A percentile compares a stretch with the other conserved stretches of the same genome.
Conservation (phyloP, 495 filamentous ascomycete genomes). For the Talaromyces thailandensis region DNA sequence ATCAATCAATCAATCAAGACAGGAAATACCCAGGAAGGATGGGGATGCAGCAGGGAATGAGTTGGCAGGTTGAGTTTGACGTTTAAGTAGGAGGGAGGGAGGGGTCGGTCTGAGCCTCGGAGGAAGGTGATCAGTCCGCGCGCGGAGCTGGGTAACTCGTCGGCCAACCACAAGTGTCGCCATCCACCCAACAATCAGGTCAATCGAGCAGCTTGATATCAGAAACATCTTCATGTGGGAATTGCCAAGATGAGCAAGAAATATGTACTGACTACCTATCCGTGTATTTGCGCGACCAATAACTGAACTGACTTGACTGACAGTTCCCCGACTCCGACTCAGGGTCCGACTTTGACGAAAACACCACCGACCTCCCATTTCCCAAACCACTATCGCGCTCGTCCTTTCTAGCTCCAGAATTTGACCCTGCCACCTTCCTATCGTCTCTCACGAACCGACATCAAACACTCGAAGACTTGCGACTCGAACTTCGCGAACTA, state of each 20-base stretch:
- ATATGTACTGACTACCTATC: constrained; percentile 20
- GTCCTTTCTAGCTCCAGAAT: constrained; percentile 69
- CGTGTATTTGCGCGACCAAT: constrained; percentile 33
- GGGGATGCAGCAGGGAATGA: not conserved
- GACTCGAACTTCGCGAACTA: constrained; percentile 70
- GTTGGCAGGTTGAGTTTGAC: not conserved
- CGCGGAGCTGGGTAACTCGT: not conserved
- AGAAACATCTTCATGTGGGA: not conserved
- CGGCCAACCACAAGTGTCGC: not conserved
- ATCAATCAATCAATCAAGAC: not conserved
- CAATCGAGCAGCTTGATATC: not conserved
- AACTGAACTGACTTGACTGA: constrained; percentile 50
- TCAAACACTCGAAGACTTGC: constrained; percentile 92
- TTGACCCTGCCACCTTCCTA: constrained; percentile 76
- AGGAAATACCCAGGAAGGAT: not conserved
- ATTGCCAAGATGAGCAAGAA: constrained; percentile 28
- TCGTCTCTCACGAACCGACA: constrained; percentile 76
- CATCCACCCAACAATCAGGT: not conserved
- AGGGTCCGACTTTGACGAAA: constrained; percentile 47
- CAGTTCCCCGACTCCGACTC: constrained; percentile 45
- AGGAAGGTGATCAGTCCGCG: not conserved
- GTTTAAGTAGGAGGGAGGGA: not conserved
- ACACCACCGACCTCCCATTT: constrained; percentile 67
- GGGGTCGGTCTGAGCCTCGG: not conserved
- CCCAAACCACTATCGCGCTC: constrained; percentile 68